Evolutionary conservation across 2,329 filamentous ascomycete genomes (phyloP), one percentile per base, ranked within the genome.

Genomic region (Emmonsiellopsis sp.): DNA sequence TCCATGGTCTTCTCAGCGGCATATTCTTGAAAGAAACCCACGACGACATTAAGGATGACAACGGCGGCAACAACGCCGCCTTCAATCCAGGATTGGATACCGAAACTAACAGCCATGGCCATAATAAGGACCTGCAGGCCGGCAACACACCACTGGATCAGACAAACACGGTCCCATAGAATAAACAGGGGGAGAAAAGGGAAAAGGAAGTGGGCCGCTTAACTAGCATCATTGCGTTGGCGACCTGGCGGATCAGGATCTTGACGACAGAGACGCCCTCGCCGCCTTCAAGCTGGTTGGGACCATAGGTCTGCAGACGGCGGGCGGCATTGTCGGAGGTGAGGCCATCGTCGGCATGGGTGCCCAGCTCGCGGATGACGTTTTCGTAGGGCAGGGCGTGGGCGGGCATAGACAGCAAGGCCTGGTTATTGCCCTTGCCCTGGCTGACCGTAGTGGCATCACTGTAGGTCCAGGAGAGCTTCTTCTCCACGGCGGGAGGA

Each of bases 171-270:
- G 51, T 51, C 54, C 55, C 40, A 51, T 47, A 34, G 2, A 33
- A 51, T 10, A 51, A 44, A 48, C 27, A 37, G 39, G 47, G 45
- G 40, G 42, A n/a, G 40, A 43, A 54, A 57, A 53, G 49, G 47
- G 44, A 31, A 42, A 48, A 43, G 34, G 49, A 53, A 59, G 57
- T 60, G 57, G 57, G 56, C 54, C 55, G 55, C 57, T 60, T 66
- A 68, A 83, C 83, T 68, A 86, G 66, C 57, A 80, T 85, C 78
- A 86, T 79, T 21, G 83, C 82, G 65, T 86, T 86, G 57, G 81
- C 81, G 40, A 86, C 72, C 62, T 86, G 83, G 21, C 77, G 74
- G 39, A 85, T 68, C n/a, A 86, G 69, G 57, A 86, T 86, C 62
- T 84, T 89, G 66, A 77, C 82, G 75, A 85, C 82, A 78, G 62